These are phyloP conservation scores for Bolboschoenoplectus hybrid DNA, from an alignment of 202 grass and related monocot genomes.

Conservation along the genomic window DNA sequence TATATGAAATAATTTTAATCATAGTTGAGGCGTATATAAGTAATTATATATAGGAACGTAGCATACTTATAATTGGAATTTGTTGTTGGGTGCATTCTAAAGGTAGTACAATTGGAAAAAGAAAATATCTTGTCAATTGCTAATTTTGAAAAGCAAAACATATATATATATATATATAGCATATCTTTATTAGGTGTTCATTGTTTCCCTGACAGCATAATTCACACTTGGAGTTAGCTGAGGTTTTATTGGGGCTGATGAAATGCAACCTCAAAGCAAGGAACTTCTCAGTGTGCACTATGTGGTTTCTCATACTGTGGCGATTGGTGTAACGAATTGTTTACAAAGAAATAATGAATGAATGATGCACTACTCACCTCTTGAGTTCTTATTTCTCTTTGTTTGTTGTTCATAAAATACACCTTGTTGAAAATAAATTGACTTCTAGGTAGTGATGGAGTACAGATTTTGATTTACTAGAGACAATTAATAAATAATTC, in stretches of 20 bases:
- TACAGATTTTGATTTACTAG: background rate
- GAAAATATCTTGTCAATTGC: constrained; percentile 25
- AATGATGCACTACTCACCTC: background rate
- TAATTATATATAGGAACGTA: background rate
- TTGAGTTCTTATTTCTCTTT: background rate
- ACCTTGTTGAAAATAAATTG: background rate
- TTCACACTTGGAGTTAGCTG: constrained; percentile 26
- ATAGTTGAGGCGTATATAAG: background rate
- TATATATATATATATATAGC: background rate
- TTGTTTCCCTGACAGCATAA: constrained; percentile 32
- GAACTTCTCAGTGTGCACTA: background rate
- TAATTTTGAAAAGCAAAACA: constrained; percentile 29
- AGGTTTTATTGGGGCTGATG: constrained; percentile 28
- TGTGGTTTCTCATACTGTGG: background rate
- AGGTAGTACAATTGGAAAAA: background rate
- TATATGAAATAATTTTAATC: background rate
- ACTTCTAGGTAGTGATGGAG: background rate
- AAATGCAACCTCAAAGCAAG: constrained; percentile 18
- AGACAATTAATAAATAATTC: background rate
- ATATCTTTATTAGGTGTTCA: constrained; percentile 32
- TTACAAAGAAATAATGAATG: background rate
- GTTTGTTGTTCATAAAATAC: background rate
- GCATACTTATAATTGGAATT: background rate
- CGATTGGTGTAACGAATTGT: constrained; percentile 4
- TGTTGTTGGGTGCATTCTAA: background rate